Conservation (phyloP, 2,329 filamentous ascomycete genomes). For the Curvularia sp. region DNA sequence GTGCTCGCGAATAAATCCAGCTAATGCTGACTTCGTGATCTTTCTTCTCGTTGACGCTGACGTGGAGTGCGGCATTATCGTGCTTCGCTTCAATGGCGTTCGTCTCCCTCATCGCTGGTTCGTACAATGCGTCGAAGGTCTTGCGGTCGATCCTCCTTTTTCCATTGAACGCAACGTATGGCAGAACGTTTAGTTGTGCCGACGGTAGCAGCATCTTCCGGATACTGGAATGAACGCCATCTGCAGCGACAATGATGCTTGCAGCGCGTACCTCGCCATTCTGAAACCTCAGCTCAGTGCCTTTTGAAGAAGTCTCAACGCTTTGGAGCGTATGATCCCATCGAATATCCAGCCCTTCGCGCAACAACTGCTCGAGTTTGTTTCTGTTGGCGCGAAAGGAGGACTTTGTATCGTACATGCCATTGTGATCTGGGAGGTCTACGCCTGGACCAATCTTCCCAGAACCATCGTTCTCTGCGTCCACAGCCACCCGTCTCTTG, state of each 20-base stretch:
- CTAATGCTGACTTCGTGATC: constrained; percentile 44
- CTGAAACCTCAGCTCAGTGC: constrained; percentile 12
- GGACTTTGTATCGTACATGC: constrained; percentile 1
- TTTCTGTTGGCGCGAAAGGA: constrained; percentile 49
- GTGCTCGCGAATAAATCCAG: constrained; percentile 52
- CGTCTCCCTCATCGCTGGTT: constrained; percentile 12
- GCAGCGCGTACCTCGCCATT: constrained; percentile 19
- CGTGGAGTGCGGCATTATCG: constrained; percentile 35
- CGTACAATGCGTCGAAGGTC: constrained; percentile 27
- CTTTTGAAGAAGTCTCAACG: constrained; percentile 14
- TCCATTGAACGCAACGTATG: constrained; percentile 49
- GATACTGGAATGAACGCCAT: constrained; percentile 50
- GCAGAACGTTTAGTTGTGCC: constrained; percentile 42
- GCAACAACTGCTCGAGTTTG: constrained; percentile 47
- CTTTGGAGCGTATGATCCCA: constrained; percentile 40
- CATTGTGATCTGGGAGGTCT: constrained; percentile 11
- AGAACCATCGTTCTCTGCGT: constrained; percentile 34
- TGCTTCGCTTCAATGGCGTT: constrained; percentile 34
- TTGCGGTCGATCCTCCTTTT: constrained; percentile 32
- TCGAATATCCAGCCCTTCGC: constrained; percentile 48
- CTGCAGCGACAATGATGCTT: constrained; percentile 45
- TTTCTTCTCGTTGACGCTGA: constrained; percentile 41
- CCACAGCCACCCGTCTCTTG: constrained; percentile 42
- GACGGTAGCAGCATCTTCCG: constrained; percentile 37
- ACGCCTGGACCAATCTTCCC: constrained; percentile 27